These are phyloP conservation scores for Thalassiosira profunda DNA, from an alignment of 108 stramenopile genomes.

Conservation along the genomic window DNA sequence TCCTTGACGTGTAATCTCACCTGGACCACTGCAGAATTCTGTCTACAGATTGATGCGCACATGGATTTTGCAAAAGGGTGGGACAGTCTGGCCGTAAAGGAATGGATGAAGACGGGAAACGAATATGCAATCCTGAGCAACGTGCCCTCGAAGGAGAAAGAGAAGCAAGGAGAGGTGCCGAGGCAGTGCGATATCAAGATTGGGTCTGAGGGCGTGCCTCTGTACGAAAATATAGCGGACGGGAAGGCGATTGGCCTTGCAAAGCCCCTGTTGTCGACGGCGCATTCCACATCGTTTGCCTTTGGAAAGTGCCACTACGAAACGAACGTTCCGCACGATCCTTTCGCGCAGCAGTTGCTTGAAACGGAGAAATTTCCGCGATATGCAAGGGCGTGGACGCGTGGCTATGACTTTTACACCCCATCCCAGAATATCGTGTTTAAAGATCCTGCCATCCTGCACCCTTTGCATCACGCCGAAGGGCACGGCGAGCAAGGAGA, in stretches of 20 bases:
- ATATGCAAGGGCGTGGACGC: constrained; percentile 84
- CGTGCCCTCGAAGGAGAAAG: constrained; percentile 66
- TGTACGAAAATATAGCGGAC: constrained; percentile 69
- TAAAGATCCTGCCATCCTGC: constrained; percentile 47
- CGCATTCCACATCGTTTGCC: constrained; percentile 90
- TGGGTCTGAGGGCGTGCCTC: constrained; percentile 61
- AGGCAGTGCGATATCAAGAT: constrained; percentile 68
- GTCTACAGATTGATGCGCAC: constrained; percentile 97
- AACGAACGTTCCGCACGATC: constrained; percentile 93
- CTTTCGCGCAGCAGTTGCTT: constrained; percentile 82
- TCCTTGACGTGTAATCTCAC: too few relatives aligned
- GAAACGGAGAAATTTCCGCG: constrained; percentile 94
- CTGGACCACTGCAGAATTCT: too few relatives aligned
- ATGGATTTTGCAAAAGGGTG: constrained; percentile 84
- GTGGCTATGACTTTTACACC: constrained; percentile 91
- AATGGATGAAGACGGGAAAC: constrained; percentile 86
- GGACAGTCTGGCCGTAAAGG: constrained; percentile 73
- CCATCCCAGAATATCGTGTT: constrained; percentile 78
- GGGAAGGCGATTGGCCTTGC: constrained; percentile 68
- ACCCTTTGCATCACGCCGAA: constrained; percentile 42
- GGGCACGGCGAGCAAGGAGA: constrained; percentile 73
- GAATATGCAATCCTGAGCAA: constrained; percentile 96
- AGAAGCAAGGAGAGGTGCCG: constrained; percentile 61
- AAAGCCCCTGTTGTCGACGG: constrained; percentile 75
- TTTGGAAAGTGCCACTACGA: constrained; percentile 96